Percentiles rank a stretch among this genome's conserved stretches.
These are phyloP conservation scores for Raphanus hybrid DNA, from an alignment of 441 rosid species.

Conservation along the genomic window DNA sequence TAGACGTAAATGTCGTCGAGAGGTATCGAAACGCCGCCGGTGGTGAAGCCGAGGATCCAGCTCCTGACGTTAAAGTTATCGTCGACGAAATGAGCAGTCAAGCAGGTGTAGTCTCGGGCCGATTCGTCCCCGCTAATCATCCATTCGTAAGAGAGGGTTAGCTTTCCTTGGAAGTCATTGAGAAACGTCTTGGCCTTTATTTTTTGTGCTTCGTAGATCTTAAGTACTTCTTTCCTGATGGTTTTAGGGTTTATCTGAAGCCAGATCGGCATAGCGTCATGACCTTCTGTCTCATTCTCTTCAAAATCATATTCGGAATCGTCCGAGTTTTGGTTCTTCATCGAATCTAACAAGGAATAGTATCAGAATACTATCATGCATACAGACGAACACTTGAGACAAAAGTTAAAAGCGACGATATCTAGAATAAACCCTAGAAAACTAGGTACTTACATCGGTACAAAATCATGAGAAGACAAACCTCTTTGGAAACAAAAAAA, in stretches of 20 bases:
- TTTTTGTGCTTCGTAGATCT: not conserved
- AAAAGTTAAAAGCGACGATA: not conserved
- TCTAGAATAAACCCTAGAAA: not conserved
- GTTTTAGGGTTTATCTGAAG: not conserved
- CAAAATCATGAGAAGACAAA: not conserved
- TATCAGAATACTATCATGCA: not conserved
- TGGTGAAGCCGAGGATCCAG: constrained; percentile 63
- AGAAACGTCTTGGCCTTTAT: constrained; percentile 28
- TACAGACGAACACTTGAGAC: not conserved
- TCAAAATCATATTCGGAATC: not conserved
- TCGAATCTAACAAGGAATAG: not conserved
- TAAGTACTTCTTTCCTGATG: constrained; percentile 8
- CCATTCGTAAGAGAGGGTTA: constrained; percentile 31
- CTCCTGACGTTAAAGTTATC: constrained; percentile 63
- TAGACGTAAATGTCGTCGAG: constrained; percentile 50
- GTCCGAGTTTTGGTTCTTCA: constrained; percentile 2
- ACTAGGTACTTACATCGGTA: not conserved
- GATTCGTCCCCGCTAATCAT: constrained; percentile 1
- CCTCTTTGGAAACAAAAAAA: not conserved
- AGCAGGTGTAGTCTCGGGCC: constrained; percentile 46
- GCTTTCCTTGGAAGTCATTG: constrained; percentile 9
- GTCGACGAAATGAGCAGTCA: constrained; percentile 77
- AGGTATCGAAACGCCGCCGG: constrained; percentile 22
- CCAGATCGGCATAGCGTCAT: not conserved
- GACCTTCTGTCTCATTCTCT: not conserved